Base-by-base conservation (phyloP, 306 rosid genomes). In the Sphenostylis stenocarpa region DNA sequence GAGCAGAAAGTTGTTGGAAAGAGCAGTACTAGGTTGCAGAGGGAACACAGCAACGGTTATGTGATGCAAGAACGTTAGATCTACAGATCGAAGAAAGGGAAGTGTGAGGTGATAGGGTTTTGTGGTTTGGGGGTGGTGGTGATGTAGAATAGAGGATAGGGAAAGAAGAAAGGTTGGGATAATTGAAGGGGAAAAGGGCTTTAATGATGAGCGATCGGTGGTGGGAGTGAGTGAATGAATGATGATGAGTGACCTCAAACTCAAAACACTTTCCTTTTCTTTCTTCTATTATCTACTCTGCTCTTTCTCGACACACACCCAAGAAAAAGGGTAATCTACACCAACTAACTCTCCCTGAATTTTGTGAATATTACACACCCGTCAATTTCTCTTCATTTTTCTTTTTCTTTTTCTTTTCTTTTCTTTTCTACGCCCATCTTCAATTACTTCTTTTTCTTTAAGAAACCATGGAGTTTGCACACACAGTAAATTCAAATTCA, bases 11-110 rank as follows among this genome's bases (percentile, higher is more conserved):
- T 21, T 29, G 34, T 14, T 1, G 53, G 2, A 29, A 63, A 34
- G 52, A 67, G 36, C 1, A 20, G 33, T 75, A 75, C 64, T 33
- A 34, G 38, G 51, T 20, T 75, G 67, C 4, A 48, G 63, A 48
- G 39, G 51, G 29, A 67, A 26, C 73, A 43, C 17, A 74, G 82
- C 85, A 84, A 85, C 81, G 84, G 88, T 81, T 84, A 91, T 62
- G 62, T 84, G 88, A 78, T 86, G 62, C 34, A 77, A 85, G 70
- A 82, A 80, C 39, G 83, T 82, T 86, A 86, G 97, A 94, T 94
- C 97, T 80, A 80, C 49, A 90, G 97, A 94, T 94, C 91, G 82
- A 87, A 82, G 87, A 76, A 80, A 80, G 80, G 79, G 77, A 65
- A 76, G 83, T 8, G 64, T 73, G 82, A 75, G 77, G 52, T 58